These are phyloP conservation scores for Dianthus caryophyllus DNA, from an alignment of 148 eudicot genomes.

Conservation along the genomic window DNA sequence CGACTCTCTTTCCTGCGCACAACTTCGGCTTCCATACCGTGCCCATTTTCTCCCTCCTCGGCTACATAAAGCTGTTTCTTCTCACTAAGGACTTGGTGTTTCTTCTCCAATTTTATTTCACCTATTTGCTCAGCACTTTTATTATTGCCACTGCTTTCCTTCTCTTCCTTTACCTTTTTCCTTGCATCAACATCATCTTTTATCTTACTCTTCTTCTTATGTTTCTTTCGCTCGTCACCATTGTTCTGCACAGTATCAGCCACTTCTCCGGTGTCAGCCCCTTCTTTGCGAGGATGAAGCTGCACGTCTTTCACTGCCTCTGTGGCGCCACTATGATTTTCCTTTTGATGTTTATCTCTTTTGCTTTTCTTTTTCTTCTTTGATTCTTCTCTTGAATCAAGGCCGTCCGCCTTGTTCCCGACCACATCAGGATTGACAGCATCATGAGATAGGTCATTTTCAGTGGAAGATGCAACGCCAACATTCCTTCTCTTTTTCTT, in stretches of 20 bases:
- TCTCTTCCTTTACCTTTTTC: neutral
- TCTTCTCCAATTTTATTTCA: neutral
- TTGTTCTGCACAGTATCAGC: neutral
- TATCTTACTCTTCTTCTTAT: conserved; percentile 19
- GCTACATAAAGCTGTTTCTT: conserved; percentile 9
- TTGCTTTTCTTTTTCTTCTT: conserved; percentile 17
- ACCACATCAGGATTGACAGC: neutral
- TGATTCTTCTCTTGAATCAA: conserved; percentile 6
- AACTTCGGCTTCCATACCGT: conserved; percentile 14
- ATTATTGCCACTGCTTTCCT: neutral
- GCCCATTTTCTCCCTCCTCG: conserved; percentile 7
- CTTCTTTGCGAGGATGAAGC: neutral
- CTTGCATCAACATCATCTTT: too few relatives aligned
- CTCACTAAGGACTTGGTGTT: neutral
- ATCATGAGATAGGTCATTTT: neutral
- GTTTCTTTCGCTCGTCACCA: conserved; percentile 13
- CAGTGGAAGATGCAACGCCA: neutral
- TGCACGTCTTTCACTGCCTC: conserved; percentile 5
- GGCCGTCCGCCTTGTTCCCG: neutral
- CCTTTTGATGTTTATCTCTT: conserved; percentile 7
- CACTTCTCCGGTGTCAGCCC: neutral
- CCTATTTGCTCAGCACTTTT: neutral
- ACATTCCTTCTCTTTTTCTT: neutral
- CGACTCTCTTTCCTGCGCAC: conserved; percentile 24
- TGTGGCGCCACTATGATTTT: neutral